Evolutionary conservation across 257 asterid species (phyloP), one percentile per base, ranked within the genome.

Genomic region (Petunia axillaris): DNA sequence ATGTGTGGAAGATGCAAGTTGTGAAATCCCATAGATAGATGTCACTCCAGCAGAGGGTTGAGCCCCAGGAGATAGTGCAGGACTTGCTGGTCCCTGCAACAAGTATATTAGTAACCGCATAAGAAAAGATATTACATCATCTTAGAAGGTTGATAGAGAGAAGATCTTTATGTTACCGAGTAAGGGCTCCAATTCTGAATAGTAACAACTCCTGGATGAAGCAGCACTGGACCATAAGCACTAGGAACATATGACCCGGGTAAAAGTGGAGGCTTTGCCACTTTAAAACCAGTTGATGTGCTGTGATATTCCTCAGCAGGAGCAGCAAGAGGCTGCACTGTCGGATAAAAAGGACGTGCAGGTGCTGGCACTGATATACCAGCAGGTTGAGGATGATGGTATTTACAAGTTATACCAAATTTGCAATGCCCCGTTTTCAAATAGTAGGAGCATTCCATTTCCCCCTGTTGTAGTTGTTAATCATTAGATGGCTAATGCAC

Each of bases 391-490:
- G 97, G 97, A 84, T 94, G 98, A 88, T 94, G 89, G 83, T 88
- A 94, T 94, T 93, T 94, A 92, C 98, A 94, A 8, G 95, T 87
- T 78, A 88, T 76, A 82, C 97, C 98, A 75, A 90, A 94, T 83
- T 93, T 94, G 94, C 98, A 94, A 84, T 88, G 97, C 97, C 97
- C 97, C 96, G 91, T 89, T 90, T 89, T 91, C 94, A 93, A 90
- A 93, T 94, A 94, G 85, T 92, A 90, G 94, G 98, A 89, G 97
- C 98, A 94, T 84, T 90, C 97, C 83, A 86, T 88, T 87, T 91
- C 97, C 37, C 90, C 97, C 97, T 94, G 92, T 83, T 35, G 77
- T 43, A 83, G 87, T 75, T 9, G 50, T 68, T 77, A 41, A 62
- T 37, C 50, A 55, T 75, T 46, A 53, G 73, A 80, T 73, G 46